These are phyloP conservation scores for Paramyrothecium roridum DNA, from an alignment of 2,329 filamentous ascomycete genomes.

Conservation along the genomic window DNA sequence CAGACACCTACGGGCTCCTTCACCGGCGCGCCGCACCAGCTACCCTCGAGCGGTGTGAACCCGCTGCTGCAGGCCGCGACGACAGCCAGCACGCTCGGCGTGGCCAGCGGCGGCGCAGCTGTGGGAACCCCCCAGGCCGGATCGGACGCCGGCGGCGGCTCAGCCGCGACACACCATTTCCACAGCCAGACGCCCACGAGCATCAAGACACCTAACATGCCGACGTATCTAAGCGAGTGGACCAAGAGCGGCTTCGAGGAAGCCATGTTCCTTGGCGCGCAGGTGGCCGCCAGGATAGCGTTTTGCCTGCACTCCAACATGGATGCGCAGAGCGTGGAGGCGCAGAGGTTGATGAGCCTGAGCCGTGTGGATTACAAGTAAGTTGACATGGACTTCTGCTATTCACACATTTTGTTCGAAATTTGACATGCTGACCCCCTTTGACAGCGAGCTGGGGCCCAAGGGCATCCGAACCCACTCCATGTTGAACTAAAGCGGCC, in stretches of 20 bases:
- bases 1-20: conserved; percentile 77
- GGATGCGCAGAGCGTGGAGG: conserved; percentile 48
- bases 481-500: conserved; percentile 40
- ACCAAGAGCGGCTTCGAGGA: conserved; percentile 79
- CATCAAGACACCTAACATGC: conserved; percentile 74
- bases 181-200: conserved; percentile 74
- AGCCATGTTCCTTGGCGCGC: conserved; percentile 79
- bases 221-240: conserved; percentile 89
- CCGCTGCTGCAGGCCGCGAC: conserved; percentile 90
- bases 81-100: conserved; percentile 59
- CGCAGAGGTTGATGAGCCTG: conserved; percentile 53
- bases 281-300: conserved; percentile 69
- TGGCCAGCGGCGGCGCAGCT: conserved; percentile 28
- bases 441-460: conserved; percentile 47
- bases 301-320: conserved; percentile 56
- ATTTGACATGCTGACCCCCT: neutral
- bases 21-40: conserved; percentile 53
- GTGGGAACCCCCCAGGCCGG: conserved; percentile 36
- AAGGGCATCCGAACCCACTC: conserved; percentile 52
- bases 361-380: conserved; percentile 61
- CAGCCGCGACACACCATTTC: conserved; percentile 44
- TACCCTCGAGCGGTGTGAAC: conserved; percentile 66
- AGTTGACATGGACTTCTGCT: conserved; percentile 20
- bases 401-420: neutral
- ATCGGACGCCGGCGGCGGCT: conserved; percentile 33